These are phyloP conservation scores for Nepenthes mirabilis DNA, from an alignment of 148 eudicot genomes.

Conservation along the genomic window DNA sequence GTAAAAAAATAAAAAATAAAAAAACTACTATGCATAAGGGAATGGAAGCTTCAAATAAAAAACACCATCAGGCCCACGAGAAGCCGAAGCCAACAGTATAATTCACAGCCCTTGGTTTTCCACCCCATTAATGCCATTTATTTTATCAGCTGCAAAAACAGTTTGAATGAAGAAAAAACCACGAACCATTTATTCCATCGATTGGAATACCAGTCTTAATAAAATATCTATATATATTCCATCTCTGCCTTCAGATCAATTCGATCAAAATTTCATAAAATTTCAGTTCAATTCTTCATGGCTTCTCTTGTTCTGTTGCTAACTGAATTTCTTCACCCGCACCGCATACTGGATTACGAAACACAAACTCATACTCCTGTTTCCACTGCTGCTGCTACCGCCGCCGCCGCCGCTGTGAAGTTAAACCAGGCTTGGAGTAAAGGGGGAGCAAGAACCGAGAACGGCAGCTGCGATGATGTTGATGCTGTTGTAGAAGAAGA, in stretches of 20 bases:
- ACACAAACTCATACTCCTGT: not conserved
- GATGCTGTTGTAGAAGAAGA: not conserved
- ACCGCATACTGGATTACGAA: not conserved
- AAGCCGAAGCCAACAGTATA: no score
- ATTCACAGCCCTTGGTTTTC: no score
- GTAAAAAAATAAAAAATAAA: no score
- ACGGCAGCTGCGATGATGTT: not conserved
- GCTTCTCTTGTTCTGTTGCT: conserved; percentile 1
- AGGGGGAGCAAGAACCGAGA: not conserved
- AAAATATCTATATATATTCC: no score
- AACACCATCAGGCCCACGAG: no score
- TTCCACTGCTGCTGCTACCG: not conserved
- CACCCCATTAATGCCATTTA: no score
- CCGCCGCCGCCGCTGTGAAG: not conserved
- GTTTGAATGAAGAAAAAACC: no score
- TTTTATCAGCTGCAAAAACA: not conserved
- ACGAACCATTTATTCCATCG: no score
- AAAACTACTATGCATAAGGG: no score
- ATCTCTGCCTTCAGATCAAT: not conserved
- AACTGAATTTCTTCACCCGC: not conserved
- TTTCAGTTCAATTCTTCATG: not conserved
- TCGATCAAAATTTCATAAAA: not conserved
- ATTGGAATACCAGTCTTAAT: no score
- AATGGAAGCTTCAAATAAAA: no score
- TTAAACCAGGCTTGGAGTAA: not conserved